These are phyloP conservation scores for Scenedesmus sp. DNA, from an alignment of 163 green algal genomes.

Conservation along the genomic window DNA sequence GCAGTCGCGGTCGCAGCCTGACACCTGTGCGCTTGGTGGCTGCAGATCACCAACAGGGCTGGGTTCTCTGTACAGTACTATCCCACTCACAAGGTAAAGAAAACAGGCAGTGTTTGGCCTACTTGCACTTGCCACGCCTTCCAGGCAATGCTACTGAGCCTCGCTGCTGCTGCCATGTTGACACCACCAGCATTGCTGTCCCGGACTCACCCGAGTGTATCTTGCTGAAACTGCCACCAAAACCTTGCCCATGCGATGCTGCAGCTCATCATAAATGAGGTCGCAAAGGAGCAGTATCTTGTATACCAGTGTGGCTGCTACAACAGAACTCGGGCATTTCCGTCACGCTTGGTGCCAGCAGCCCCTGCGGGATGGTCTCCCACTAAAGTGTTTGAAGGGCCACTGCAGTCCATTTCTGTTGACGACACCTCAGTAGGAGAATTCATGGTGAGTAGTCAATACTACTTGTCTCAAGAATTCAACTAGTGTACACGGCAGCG, in stretches of 20 bases:
- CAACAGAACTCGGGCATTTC: constrained; percentile 13
- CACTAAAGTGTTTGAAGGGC: constrained; percentile 59
- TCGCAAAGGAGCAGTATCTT: constrained; percentile 79
- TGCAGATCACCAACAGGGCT: constrained; percentile 4
- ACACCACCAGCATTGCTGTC: not conserved
- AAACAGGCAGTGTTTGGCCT: not conserved
- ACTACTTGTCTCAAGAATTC: no score
- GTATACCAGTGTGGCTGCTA: constrained; percentile 85
- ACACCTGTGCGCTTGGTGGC: not conserved
- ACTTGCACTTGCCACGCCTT: not conserved
- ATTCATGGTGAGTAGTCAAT: constrained; percentile 77
- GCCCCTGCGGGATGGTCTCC: not conserved
- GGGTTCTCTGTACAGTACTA: constrained; percentile 10
- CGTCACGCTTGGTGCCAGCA: not conserved
- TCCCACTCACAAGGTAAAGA: not conserved
- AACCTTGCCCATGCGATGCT: not conserved
- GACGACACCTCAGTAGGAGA: constrained; percentile 77
- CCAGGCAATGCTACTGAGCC: not conserved
- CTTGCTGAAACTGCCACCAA: not conserved
- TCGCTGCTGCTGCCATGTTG: not conserved
- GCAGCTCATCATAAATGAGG: constrained; percentile 12
- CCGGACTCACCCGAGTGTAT: not conserved
- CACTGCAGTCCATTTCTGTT: constrained; percentile 70
- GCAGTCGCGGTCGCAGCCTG: not conserved
- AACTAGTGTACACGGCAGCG: no score